Evolutionary conservation across 108 stramenopile genomes (phyloP), one percentile per base, ranked within the genome.

Genomic region (Cyclostephanos tholiformis): DNA sequence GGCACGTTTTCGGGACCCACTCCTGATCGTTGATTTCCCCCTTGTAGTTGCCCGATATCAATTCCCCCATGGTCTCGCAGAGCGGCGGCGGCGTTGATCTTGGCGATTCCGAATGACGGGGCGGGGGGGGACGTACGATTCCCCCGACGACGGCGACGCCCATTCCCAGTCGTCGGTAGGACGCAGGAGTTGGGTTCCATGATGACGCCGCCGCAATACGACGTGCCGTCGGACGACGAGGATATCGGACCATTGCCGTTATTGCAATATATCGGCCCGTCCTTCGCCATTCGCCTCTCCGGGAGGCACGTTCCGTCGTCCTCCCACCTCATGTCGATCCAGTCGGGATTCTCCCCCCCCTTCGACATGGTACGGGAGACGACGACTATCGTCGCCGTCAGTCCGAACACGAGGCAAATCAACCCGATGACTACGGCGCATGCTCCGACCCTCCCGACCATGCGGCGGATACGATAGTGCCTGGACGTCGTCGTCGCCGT

Each of bases 1-100:
- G 56, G 60, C 79, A 80, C 6, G 69, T 39, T 12, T 41, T 44
- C 4, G 70, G 77, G 10, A 69, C 48, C 69, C 59, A 78, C 26
- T 64, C 64, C 30, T 50, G 44, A 7, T 76, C 53, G 32, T 48
- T 36, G 27, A 23, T 50, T 12, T 27, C 30, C 27, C 41, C 30
- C 7, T 30, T 48, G 35, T 41, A 72, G 26, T 14, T 57, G 0
- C 76, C 76, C 22, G 63, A 43, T 2, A 69, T 35, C 13, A 69
- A 59, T 10, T 53, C 67, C 10, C 32, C 44, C 19, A 63, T 55
- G 22, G 68, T 65, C 32, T 69, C 46, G 63, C 76, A 76, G n/a
- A 25, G 20, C 30, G 65, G 66, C 20, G 38, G 13, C n/a, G 17
- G 32, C n/a, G 17, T 16, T 36, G 8, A 25, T 6, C 17, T 25